Evolutionary conservation across 1,284 basidiomycete species (phyloP).

Genomic region (Marasmius tenuissimus): DNA sequence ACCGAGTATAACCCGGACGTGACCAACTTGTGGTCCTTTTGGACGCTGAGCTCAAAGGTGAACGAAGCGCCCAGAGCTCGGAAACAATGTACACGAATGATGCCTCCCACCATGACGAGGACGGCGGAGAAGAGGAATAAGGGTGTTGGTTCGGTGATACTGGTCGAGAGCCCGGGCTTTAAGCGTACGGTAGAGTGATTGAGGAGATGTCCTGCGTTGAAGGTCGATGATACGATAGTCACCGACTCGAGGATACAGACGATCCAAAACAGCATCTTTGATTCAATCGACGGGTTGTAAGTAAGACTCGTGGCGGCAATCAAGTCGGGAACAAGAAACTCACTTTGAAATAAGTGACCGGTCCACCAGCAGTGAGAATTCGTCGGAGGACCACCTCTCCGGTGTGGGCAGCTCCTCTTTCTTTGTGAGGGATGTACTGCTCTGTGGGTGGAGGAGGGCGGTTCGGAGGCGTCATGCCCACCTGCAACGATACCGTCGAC

Average conservation of each 20-base stretch:
- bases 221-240: not conserved
- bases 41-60: constrained; percentile 27
- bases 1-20: constrained; percentile 24
- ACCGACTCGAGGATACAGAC: not conserved
- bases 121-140: not conserved
- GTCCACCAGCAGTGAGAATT: constrained; percentile 2
- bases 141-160: not conserved
- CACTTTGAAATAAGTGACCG: constrained; percentile 3
- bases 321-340: not conserved
- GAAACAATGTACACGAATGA: not conserved
- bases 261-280: not conserved
- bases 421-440: constrained; percentile 1
- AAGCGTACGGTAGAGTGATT: not conserved
- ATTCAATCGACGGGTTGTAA: not conserved
- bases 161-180: not conserved
- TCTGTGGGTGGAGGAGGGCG: not conserved
- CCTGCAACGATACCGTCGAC: not conserved
- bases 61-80: constrained; percentile 15
- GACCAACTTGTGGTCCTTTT: constrained; percentile 23
- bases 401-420: not conserved
- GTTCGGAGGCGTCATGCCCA: constrained; percentile 2
- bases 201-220: not conserved
- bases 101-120: not conserved
- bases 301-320: too few species aligned
- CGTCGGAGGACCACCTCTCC: not conserved